Percentiles rank a stretch among this genome's conserved stretches.
These are phyloP conservation scores for Trichoderma erinaceum DNA, from an alignment of 495 filamentous ascomycete species.

Conservation along the genomic window DNA sequence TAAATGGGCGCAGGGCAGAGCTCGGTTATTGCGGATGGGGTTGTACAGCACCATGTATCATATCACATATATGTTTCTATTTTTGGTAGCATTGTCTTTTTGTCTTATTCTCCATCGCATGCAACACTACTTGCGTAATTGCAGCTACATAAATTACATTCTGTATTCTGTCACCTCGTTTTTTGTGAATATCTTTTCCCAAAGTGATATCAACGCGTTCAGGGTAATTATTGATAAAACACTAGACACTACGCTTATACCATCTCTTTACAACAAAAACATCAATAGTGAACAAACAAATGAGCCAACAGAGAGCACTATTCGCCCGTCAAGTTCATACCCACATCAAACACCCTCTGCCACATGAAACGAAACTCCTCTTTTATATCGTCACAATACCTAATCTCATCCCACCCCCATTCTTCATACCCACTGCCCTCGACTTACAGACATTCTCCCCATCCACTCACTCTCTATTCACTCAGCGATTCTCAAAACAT, in stretches of 20 bases:
- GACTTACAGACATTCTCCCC: too few relatives aligned
- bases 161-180: background rate
- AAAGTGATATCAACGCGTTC: background rate
- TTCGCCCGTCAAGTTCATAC: background rate
- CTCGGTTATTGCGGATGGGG: background rate
- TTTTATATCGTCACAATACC: too few relatives aligned
- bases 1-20: background rate
- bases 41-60: background rate
- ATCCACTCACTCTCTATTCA: background rate
- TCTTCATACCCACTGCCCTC: too few relatives aligned
- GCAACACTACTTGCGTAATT: background rate
- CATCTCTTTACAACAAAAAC: background rate
- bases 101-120: background rate
- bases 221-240: background rate
- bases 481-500: background rate
- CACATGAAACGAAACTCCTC: too few relatives aligned
- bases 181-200: background rate
- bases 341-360: background rate
- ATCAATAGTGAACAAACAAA: background rate
- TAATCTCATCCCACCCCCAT: too few relatives aligned
- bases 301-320: background rate
- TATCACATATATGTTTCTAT: background rate
- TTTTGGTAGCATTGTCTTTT: background rate
- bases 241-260: background rate
- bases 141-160: background rate